Percentiles rank a stretch among this genome's conserved stretches.
These are phyloP conservation scores for Rhododendron ferrugineum DNA, from an alignment of 148 eudicot species.

Conservation along the genomic window DNA sequence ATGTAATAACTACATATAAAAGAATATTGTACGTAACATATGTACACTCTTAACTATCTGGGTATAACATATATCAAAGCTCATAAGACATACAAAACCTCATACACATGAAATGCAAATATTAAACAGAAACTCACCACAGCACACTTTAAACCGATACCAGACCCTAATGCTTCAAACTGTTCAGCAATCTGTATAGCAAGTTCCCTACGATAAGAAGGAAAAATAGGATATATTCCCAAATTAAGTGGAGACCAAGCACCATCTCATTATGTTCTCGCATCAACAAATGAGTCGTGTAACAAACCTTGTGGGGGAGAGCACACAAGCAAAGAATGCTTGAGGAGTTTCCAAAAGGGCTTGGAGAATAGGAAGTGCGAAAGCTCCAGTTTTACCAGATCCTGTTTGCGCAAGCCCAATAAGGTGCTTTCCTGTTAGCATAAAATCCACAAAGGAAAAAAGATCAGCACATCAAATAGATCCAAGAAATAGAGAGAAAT, in stretches of 20 bases:
- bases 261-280: too few relatives aligned
- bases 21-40: too few relatives aligned
- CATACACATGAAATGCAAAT: too few relatives aligned
- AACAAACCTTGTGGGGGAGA: constrained; percentile 70
- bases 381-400: constrained; percentile 97
- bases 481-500: too few relatives aligned
- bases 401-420: constrained; percentile 97
- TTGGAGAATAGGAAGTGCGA: constrained; percentile 81
- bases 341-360: constrained; percentile 55
- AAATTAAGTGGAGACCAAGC: too few relatives aligned
- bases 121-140: constrained; percentile 43
- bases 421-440: constrained; percentile 59
- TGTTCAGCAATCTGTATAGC: constrained; percentile 93
- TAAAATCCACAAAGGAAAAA: too few relatives aligned
- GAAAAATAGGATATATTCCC: neutral
- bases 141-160: constrained; percentile 67
- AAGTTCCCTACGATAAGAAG: constrained; percentile 53
- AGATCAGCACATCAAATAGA: too few relatives aligned
- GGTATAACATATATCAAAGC: too few relatives aligned
- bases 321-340: constrained; percentile 75
- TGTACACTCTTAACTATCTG: too few relatives aligned
- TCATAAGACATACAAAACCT: too few relatives aligned
- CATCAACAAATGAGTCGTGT: neutral
- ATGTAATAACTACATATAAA: too few relatives aligned
- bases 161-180: constrained; percentile 83